Conservation (phyloP, 2,329 filamentous ascomycete species). For the Phialophora verrucosa region DNA sequence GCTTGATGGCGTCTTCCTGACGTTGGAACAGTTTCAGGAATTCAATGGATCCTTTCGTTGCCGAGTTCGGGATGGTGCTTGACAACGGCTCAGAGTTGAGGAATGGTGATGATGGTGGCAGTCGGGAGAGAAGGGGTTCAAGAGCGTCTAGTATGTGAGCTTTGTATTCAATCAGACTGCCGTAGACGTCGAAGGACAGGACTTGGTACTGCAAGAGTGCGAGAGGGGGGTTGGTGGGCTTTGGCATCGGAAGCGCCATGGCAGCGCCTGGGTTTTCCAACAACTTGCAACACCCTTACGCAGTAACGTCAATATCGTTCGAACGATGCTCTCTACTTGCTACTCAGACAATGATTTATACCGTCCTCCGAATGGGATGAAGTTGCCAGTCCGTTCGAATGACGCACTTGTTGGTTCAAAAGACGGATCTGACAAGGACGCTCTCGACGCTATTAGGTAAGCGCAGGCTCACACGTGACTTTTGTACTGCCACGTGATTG, state of each 20-base stretch:
- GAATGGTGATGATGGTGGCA: slow-evolving; percentile 34
- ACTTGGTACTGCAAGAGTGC: slow-evolving; percentile 43
- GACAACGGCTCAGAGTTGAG: slow-evolving; percentile 42
- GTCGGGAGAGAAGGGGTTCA: slow-evolving; percentile 44
- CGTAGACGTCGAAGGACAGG: slow-evolving; percentile 79
- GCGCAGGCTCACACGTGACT: background rate
- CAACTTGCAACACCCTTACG: background rate
- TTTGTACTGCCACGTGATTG: too few species aligned
- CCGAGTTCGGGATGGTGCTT: slow-evolving; percentile 30
- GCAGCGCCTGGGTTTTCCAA: background rate
- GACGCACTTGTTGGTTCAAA: background rate
- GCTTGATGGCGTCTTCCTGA: slow-evolving; percentile 59
- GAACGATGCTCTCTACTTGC: background rate
- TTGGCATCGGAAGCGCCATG: slow-evolving; percentile 37
- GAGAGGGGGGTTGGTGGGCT: slow-evolving; percentile 35
- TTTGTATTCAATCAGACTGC: slow-evolving; percentile 81
- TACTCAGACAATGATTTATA: background rate
- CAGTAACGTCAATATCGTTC: background rate
- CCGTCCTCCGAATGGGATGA: background rate
- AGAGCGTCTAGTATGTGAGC: slow-evolving; percentile 65
- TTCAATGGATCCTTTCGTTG: slow-evolving; percentile 43
- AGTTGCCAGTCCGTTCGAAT: background rate
- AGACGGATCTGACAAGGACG: background rate
- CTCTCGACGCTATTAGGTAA: background rate
- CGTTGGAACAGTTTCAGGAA: slow-evolving; percentile 54